Conservation (phyloP, 768 basidiomycete genomes). For the Trametes elegans region DNA sequence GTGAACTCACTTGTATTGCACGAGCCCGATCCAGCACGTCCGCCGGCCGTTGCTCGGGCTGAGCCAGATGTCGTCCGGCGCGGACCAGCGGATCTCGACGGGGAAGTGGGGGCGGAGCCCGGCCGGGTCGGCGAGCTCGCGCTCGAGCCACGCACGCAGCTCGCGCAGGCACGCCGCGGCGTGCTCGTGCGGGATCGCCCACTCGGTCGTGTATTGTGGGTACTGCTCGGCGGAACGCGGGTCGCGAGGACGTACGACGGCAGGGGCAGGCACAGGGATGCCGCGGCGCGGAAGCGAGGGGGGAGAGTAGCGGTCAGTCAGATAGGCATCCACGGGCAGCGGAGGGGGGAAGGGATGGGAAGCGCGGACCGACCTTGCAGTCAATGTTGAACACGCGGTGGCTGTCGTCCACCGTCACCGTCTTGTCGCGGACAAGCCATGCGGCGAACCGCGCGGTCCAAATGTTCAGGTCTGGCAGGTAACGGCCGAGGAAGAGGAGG, state of each 20-base stretch:
- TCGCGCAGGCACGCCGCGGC: slow-evolving; percentile 68
- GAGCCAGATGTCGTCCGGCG: slow-evolving; percentile 90
- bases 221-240: slow-evolving; percentile 45
- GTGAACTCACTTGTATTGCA: slow-evolving; percentile 85
- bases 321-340: background rate
- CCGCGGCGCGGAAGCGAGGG: background rate
- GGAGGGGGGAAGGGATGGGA: background rate
- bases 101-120: slow-evolving; percentile 91
- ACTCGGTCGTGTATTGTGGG: slow-evolving; percentile 93
- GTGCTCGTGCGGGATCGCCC: slow-evolving; percentile 78
- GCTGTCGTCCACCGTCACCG: slow-evolving; percentile 72
- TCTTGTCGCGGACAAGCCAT: slow-evolving; percentile 60
- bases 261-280: background rate
- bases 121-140: slow-evolving; percentile 60
- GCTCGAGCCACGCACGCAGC: slow-evolving; percentile 67
- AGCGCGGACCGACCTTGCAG: slow-evolving; percentile 66
- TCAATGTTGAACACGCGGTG: slow-evolving; percentile 90
- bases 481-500: slow-evolving; percentile 75
- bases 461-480: slow-evolving; percentile 58
- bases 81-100: slow-evolving; percentile 88
- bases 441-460: slow-evolving; percentile 61
- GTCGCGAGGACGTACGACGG: background rate
- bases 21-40: slow-evolving; percentile 95
- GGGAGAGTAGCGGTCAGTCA: background rate
- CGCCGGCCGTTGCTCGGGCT: slow-evolving; percentile 78